Evolutionary conservation across 495 filamentous ascomycete genomes (phyloP), one percentile per base, ranked within the genome.

Genomic region (Hapsidospora chrysogenum): DNA sequence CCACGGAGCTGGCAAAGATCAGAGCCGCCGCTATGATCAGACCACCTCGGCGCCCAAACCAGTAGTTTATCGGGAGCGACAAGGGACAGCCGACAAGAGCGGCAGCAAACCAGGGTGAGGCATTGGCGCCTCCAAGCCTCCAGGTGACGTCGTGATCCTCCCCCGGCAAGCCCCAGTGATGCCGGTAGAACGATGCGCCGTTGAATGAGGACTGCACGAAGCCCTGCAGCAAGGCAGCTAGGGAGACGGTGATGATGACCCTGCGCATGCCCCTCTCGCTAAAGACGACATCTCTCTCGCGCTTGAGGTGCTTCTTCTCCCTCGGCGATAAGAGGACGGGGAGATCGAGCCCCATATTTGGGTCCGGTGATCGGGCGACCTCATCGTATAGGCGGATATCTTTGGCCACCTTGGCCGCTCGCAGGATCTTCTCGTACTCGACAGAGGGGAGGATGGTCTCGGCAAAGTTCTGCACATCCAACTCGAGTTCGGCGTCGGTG

Each of bases 241-340:
- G 43, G 11, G 50, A 51, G 15, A 53, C 50, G 4, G 50, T 49
- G 23, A 53, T 39, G 23, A 51, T 38, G 20, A 53, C 48, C 13
- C 47, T 38, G 15, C 42, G 35, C 48, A 53, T 53, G 3, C 23
- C 33, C n/a, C 33, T 32, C 18, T 51, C 27, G 10, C 41, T 44
- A 21, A 48, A 46, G 5, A 46, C 31, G 8, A 29, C 33, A 13
- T 53, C 50, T 30, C 43, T 50, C 29, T 53, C 50, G 3, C 41
- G 39, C 23, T 27, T 46, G 17, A 53, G 34, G 3, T 45, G 47
- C 2, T 19, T 7, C 27, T 43, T 37, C 17, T 37, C 35, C 11
- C 30, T 27, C 16, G 9, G 9, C 17, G 23, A 15, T 13, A 29
- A 20, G 23, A 18, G 27, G 4, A 37, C 23, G 9, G 15, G 15